Percentiles rank a stretch among this genome's conserved stretches.
These are phyloP conservation scores for Athelia psychrophila DNA, from an alignment of 1,284 basidiomycete genomes.

Conservation along the genomic window DNA sequence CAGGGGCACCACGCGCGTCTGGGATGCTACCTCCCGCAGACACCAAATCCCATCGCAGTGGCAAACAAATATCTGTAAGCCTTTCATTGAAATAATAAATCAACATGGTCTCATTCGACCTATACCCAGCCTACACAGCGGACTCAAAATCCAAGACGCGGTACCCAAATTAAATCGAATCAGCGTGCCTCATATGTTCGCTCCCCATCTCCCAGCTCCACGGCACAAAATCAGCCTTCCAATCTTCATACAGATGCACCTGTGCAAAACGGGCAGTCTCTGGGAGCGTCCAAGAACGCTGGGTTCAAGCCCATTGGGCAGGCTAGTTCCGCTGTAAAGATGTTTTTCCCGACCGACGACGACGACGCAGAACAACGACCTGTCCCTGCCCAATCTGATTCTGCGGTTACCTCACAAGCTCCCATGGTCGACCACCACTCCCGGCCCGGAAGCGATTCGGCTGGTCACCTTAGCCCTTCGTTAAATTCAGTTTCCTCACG, in stretches of 20 bases:
- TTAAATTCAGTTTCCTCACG: too few species aligned
- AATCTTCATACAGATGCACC: constrained; percentile 13
- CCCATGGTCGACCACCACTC: neutral
- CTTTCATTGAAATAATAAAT: constrained; percentile 2
- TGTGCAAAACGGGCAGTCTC: constrained; percentile 17
- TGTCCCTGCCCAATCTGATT: neutral
- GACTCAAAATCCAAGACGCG: too few species aligned
- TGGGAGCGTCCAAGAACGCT: constrained; percentile 32
- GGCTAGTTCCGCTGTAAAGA: constrained; percentile 58
- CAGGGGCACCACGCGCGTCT: constrained; percentile 21
- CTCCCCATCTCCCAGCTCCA: too few species aligned
- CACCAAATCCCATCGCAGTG: constrained; percentile 23
- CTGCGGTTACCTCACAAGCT: neutral
- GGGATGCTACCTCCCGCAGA: constrained; percentile 19
- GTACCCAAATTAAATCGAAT: too few species aligned
- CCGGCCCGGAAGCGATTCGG: neutral
- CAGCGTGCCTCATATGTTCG: too few species aligned
- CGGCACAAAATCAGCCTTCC: neutral
- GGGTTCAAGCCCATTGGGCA: constrained; percentile 65
- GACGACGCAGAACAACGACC: constrained; percentile 53
- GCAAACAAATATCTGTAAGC: constrained; percentile 29
- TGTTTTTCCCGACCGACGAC: constrained; percentile 72
- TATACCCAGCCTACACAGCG: too few species aligned
- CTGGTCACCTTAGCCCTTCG: neutral
- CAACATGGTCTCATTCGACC: constrained; percentile 9